Conservation (phyloP, 2,329 filamentous ascomycete genomes). For the Harringtonia lauricola region DNA sequence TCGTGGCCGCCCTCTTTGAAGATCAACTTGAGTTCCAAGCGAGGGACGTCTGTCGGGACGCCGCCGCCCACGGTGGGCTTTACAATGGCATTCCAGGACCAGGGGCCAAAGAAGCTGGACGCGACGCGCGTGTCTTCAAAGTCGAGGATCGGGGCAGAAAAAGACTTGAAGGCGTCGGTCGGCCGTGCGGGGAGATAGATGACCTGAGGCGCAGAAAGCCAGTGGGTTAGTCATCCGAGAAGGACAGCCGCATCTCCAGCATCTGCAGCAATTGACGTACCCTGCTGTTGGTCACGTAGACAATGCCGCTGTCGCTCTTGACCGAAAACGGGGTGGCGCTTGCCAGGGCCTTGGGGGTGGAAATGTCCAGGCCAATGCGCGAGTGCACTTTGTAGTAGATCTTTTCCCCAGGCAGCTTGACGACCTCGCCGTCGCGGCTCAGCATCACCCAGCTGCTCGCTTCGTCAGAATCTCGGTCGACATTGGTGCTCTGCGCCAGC, state of each 20-base stretch:
- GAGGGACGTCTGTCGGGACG: constrained; percentile 61
- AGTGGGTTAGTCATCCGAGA: background rate
- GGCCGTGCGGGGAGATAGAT: constrained; percentile 73
- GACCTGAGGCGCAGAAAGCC: constrained; percentile 40
- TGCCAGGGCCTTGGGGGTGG: constrained; percentile 55
- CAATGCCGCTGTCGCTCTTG: constrained; percentile 62
- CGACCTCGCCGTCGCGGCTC: constrained; percentile 59
- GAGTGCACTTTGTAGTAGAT: constrained; percentile 71
- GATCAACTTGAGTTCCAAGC: constrained; percentile 71
- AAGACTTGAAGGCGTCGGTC: constrained; percentile 66
- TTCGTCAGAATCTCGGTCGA: constrained; percentile 40
- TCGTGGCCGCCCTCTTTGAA: constrained; percentile 95
- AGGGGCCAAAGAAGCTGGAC: constrained; percentile 86
- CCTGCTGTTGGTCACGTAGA: constrained; percentile 77
- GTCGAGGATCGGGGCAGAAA: constrained; percentile 79
- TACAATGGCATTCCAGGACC: constrained; percentile 75
- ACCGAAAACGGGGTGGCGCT: constrained; percentile 53
- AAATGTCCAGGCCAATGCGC: constrained; percentile 65
- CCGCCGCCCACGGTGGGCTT: constrained; percentile 76
- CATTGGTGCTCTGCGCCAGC: constrained; percentile 26
- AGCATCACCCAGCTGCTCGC: constrained; percentile 80
- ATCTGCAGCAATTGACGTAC: constrained; percentile 36
- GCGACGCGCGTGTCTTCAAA: constrained; percentile 77
- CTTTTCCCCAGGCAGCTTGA: constrained; percentile 75
- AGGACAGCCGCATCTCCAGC: background rate